Evolutionary conservation across 2,329 filamentous ascomycete species (phyloP), one percentile per base, ranked within the genome.

Genomic region (Trichocomaceae sp.): DNA sequence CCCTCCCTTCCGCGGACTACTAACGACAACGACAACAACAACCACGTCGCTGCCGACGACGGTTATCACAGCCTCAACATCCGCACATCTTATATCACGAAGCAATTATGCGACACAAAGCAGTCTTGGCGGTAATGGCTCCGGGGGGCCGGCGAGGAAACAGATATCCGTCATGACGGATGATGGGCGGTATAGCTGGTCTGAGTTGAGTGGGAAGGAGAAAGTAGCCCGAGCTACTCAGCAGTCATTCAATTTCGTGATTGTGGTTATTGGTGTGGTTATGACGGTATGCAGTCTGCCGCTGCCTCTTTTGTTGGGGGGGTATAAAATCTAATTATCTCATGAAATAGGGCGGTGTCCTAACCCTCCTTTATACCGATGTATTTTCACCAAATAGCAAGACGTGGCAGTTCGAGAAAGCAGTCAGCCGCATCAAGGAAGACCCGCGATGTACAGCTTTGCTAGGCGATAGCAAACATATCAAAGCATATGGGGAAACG

Each of bases 141-240:
- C 78, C 12, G 66, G 72, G 12, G 66, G 72, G 12, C 68, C 83
- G 23, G 81, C 79, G 59, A 80, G 88, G 52, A 84, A 81, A 64
- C 79, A 84, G 39, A 84, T 96, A 23, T 96, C 90, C 0, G 82
- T 92, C 0, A 85, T 91, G 64, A 93, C 90, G 63, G 92, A 96
- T 63, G 87, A 90, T 65, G 92, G 92, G 7, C 79, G 81, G 59
- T 84, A 96, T 1, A 83, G 84, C 3, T 97, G 92, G 92, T 79
- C 77, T 2, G 79, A 93, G 53, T 80, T 97, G 2, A 90, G 85
- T 0, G 76, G 74, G 0, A 76, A 76, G 47, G 92, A 96, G 69
- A 96, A 96, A 71, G 84, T 85, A 2, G 87, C 86, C 22, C 82
- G 92, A 39, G 88, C 90, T 8, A 92, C 89, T 0, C 91, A 96